A percentile compares a stretch with the other conserved stretches of the same genome.
Conservation (phyloP, 768 basidiomycete genomes). For the Leccinellum rugosiceps region DNA sequence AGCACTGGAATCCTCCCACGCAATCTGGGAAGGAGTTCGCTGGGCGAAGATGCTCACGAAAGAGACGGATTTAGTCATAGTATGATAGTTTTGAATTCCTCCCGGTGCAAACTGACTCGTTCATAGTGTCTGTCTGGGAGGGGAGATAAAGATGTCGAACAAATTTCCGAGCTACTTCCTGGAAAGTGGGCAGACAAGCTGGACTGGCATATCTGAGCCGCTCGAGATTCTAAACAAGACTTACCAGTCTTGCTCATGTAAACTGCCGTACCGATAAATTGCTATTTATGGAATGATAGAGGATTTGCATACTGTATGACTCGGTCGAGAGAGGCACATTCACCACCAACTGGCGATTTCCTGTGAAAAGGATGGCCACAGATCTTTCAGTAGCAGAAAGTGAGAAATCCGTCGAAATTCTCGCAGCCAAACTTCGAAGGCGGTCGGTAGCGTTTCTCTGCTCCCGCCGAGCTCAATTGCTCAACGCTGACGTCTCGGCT, state of each 20-base stretch:
- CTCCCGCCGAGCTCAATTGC: constrained; percentile 35
- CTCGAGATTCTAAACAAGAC: no score
- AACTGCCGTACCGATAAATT: not conserved
- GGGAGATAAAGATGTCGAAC: constrained; percentile 97
- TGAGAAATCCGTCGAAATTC: constrained; percentile 61
- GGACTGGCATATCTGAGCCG: constrained; percentile 82
- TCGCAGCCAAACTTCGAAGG: constrained; percentile 68
- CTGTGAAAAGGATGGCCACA: constrained; percentile 42
- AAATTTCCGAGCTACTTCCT: constrained; percentile 91
- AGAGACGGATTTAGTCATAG: constrained; percentile 86
- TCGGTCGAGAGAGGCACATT: constrained; percentile 4
- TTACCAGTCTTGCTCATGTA: not conserved
- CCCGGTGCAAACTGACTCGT: constrained; percentile 2
- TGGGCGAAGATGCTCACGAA: constrained; percentile 82
- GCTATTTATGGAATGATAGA: constrained; percentile 18
- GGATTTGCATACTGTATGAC: constrained; percentile 14
- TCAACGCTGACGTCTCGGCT: not conserved
- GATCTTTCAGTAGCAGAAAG: constrained; percentile 37
- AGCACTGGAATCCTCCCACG: constrained; percentile 96
- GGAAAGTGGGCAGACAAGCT: constrained; percentile 90
- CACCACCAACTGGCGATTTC: not conserved
- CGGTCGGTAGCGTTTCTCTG: constrained; percentile 46
- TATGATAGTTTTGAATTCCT: constrained; percentile 41
- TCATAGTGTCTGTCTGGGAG: constrained; percentile 86
- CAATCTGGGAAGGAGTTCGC: constrained; percentile 88